These are phyloP conservation scores for Asterella californica DNA, from an alignment of 225 moss, liverwort and hornwort genomes.

Conservation along the genomic window DNA sequence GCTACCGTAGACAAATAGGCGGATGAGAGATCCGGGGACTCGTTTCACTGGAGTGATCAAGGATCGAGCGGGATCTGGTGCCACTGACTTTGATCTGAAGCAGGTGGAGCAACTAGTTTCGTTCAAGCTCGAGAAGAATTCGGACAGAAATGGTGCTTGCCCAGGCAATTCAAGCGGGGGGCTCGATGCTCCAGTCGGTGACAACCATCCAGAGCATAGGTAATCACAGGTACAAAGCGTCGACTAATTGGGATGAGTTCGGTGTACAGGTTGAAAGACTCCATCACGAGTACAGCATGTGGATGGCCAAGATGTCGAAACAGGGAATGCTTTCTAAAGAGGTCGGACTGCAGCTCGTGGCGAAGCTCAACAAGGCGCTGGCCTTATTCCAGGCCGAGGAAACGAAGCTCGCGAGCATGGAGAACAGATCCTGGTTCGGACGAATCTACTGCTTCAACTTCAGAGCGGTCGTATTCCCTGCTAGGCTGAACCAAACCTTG, in stretches of 20 bases:
- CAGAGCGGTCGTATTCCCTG: slow-evolving; percentile 1
- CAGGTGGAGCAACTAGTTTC: background rate
- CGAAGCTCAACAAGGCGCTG: slow-evolving; percentile 8
- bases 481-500: background rate
- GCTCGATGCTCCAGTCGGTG: slow-evolving; percentile 12
- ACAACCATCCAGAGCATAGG: slow-evolving; percentile 18
- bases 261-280: slow-evolving; percentile 16
- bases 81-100: background rate
- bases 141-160: slow-evolving; percentile 7
- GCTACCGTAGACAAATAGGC: background rate
- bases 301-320: slow-evolving; percentile 22
- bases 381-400: slow-evolving; percentile 15
- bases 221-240: slow-evolving; percentile 6
- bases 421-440: slow-evolving; percentile 14
- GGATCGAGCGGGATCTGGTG: slow-evolving; percentile 1
- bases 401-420: background rate
- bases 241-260: slow-evolving; percentile 12
- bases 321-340: slow-evolving; percentile 8
- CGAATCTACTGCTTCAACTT: slow-evolving; percentile 19
- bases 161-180: slow-evolving; percentile 20
- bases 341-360: background rate
- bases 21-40: background rate
- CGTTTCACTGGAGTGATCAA: background rate
- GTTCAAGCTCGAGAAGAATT: background rate
- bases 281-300: slow-evolving; percentile 19